A percentile compares a stretch with the other conserved stretches of the same genome.
Evolutionary conservation across 768 basidiomycete genomes (phyloP).

Genomic region (Panaeolus papilionaceus): DNA sequence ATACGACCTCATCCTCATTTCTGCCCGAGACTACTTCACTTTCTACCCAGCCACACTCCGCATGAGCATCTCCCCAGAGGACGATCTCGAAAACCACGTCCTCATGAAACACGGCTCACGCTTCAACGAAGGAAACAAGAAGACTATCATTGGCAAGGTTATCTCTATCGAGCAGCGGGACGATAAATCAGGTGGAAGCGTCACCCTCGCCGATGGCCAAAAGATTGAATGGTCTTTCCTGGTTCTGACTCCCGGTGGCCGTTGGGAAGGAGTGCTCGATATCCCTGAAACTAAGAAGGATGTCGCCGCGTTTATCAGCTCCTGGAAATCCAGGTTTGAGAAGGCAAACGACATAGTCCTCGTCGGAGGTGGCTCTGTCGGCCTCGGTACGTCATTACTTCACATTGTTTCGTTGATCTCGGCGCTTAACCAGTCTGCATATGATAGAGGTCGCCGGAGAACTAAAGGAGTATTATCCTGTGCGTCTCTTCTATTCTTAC

Average conservation of each 20-base stretch:
- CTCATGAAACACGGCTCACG: constrained; percentile 59
- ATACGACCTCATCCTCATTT: constrained; percentile 62
- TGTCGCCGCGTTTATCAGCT: constrained; percentile 31
- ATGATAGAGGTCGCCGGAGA: constrained; percentile 45
- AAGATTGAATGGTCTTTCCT: constrained; percentile 58
- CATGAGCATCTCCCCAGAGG: constrained; percentile 53
- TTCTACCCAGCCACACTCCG: constrained; percentile 58
- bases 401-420: not conserved
- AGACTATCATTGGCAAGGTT: constrained; percentile 48
- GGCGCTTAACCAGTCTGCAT: not conserved
- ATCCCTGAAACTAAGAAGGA: constrained; percentile 46
- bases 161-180: constrained; percentile 34
- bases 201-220: constrained; percentile 58
- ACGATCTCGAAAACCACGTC: constrained; percentile 47
- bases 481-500: constrained; percentile 26
- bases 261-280: constrained; percentile 55
- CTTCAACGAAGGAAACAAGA: constrained; percentile 53
- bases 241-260: constrained; percentile 63
- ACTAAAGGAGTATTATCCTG: constrained; percentile 46
- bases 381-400: constrained; percentile 39
- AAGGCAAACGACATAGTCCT: constrained; percentile 52
- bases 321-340: constrained; percentile 41
- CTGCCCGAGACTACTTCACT: constrained; percentile 54
- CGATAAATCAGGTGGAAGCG: constrained; percentile 30
- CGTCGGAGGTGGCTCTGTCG: constrained; percentile 64